phyloP scores from a whole-genome alignment of 768 basidiomycete genomes.

The Panaeolus papilionaceus region DNA sequence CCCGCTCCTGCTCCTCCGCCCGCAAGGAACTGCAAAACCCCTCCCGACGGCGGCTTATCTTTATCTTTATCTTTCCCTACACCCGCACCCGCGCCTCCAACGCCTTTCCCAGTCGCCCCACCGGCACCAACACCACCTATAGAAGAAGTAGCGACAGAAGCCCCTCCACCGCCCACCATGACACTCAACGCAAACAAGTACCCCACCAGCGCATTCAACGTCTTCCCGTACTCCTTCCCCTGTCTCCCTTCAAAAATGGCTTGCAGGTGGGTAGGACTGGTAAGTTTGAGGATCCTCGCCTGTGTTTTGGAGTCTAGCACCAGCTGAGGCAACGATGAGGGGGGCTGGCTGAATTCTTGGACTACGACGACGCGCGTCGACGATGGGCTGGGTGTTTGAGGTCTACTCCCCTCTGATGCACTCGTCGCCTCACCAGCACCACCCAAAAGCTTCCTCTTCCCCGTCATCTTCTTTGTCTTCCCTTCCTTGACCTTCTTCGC shows the following conservation, averaged over 20 bases:
- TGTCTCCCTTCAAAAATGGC: neutral
- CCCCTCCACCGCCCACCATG: neutral
- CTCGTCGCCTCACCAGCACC: neutral
- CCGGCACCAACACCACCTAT: slow-evolving; percentile 58
- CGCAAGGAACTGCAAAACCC: neutral
- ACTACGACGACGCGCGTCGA: neutral
- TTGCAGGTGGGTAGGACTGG: neutral
- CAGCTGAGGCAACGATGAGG: neutral
- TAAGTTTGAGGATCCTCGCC: neutral
- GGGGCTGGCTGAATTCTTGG: neutral
- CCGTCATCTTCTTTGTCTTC: neutral
- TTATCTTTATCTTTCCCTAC: slow-evolving; percentile 24
- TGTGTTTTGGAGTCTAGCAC: neutral
- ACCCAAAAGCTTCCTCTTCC: neutral
- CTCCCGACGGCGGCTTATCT: neutral
- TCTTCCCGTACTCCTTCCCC: slow-evolving; percentile 5
- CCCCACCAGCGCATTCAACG: slow-evolving; percentile 42
- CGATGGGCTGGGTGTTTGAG: neutral
- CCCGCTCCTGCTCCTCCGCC: slow-evolving; percentile 48
- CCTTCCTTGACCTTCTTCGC: neutral
- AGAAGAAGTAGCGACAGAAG: slow-evolving; percentile 60
- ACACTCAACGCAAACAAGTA: slow-evolving; percentile 61
- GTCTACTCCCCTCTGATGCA: neutral
- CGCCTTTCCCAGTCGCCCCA: too few species aligned
- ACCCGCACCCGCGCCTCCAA: slow-evolving; percentile 43